Evolutionary conservation across 805 yeast species (phyloP), one percentile per base, ranked within the genome.

Genomic region (Starmerella stigmatis): DNA sequence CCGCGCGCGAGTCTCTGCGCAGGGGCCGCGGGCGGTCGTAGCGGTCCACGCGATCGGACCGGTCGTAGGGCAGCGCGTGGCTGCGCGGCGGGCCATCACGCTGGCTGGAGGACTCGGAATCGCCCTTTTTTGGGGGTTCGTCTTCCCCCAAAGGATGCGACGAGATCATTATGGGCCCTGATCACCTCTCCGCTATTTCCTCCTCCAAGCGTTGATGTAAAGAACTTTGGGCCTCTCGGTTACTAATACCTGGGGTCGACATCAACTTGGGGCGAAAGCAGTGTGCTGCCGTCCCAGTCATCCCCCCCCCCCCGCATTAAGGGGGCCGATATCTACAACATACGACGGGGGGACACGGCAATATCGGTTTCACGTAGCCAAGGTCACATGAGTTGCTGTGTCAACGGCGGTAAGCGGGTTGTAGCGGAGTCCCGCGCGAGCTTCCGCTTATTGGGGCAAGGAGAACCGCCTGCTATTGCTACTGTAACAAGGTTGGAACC

Each of bases 71-170:
- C 39, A 19, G 37, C 6, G 36, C 10, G 13, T 8, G 35, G 41
- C 28, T 28, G 26, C 29, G 36, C 44, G 44, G 11, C 19, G 46
- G 42, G n/a, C 34, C 34, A 29, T 31, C 22, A 8, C 41, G 44
- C 31, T n/a, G 29, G 22, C 17, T 33, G 27, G 35, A 32, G 13
- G 23, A 19, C 32, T 35, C 30, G 29, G 27, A 21, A n/a, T 21
- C 44, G 17, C 40, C 10, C 40, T 30, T 36, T 15, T 30, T 23
- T 15, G 40, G 40, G 30, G 40, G 40, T 36, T 36, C 40, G 22
- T 36, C 40, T 19, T 42, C 44, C 41, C 50, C 50, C 12, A 17
- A 9, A 19, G 50, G 38, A 37, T 43, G 50, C 17, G 50, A 46
- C 22, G 43, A 40, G 31, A 43, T 43, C 50, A 41, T 41, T 21